Percentiles rank a stretch among this genome's conserved stretches.
Evolutionary conservation across 768 basidiomycete species (phyloP).

Genomic region (Phaeolepiota aurea): DNA sequence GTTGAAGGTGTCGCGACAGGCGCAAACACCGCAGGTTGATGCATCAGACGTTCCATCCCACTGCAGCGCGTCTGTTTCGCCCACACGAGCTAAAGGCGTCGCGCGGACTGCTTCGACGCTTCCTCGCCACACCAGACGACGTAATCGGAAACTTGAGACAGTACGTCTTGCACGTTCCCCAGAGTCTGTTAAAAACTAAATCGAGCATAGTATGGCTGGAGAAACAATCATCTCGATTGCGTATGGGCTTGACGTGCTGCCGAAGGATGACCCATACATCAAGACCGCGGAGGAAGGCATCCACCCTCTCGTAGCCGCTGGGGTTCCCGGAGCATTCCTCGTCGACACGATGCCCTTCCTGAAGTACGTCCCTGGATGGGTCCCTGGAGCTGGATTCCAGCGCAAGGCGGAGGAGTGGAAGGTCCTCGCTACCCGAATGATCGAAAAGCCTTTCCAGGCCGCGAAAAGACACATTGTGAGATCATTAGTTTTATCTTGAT

Average conservation of each 20-base stretch:
- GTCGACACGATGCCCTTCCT: slow-evolving; percentile 11
- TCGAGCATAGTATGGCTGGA: slow-evolving; percentile 19
- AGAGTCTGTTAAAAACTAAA: neutral
- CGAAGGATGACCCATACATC: slow-evolving; percentile 21
- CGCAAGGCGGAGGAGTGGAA: slow-evolving; percentile 23
- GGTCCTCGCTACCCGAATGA: slow-evolving; percentile 17
- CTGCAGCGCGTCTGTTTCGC: slow-evolving; percentile 12
- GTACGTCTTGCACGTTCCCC: slow-evolving; percentile 13
- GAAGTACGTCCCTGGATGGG: slow-evolving; percentile 30
- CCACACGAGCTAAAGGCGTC: slow-evolving; percentile 19
- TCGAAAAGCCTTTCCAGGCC: slow-evolving; percentile 21
- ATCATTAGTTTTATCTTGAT: no score
- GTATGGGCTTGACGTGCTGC: slow-evolving; percentile 24
- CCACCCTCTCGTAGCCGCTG: slow-evolving; percentile 12
- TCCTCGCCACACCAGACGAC: slow-evolving; percentile 22
- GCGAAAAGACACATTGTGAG: slow-evolving; percentile 18
- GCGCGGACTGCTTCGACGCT: slow-evolving; percentile 19
- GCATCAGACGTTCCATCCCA: slow-evolving; percentile 10
- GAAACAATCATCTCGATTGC: slow-evolving; percentile 23
- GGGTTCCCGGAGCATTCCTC: slow-evolving; percentile 18
- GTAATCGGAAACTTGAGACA: slow-evolving; percentile 23
- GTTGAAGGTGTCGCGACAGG: neutral
- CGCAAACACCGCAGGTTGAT: slow-evolving; percentile 11
- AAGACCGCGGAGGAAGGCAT: slow-evolving; percentile 15
- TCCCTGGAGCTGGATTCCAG: slow-evolving; percentile 34